Percentiles rank a stretch among this genome's conserved stretches.
Evolutionary conservation across 176 grass and related monocot species (phyloP).

Genomic region (Oryza punctata): DNA sequence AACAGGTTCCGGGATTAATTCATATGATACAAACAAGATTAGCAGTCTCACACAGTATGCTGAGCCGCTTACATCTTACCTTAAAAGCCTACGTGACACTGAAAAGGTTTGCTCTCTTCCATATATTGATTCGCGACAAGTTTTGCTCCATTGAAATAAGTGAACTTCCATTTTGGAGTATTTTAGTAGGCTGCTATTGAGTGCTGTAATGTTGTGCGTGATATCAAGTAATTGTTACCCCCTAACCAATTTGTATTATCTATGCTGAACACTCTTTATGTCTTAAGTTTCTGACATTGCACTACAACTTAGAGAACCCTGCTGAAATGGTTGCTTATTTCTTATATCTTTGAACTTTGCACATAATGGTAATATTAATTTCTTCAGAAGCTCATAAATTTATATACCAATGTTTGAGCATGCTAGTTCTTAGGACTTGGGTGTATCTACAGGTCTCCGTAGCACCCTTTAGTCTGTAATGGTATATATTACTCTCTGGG

Average conservation of each 20-base stretch:
- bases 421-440: neutral
- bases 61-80: constrained; percentile 76
- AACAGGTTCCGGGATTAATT: constrained; percentile 87
- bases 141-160: constrained; percentile 19
- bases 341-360: neutral
- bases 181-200: neutral
- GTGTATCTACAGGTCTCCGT: neutral
- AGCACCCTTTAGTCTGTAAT: neutral
- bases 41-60: constrained; percentile 76
- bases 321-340: neutral
- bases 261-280: neutral
- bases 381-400: neutral
- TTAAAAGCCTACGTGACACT: constrained; percentile 57
- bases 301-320: neutral
- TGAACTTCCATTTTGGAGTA: constrained; percentile 26
- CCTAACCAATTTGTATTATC: neutral
- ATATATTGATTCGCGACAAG: neutral
- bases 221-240: neutral
- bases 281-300: neutral
- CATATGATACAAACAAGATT: constrained; percentile 78
- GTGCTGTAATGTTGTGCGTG: neutral
- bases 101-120: constrained; percentile 73
- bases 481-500: neutral
- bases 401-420: neutral
- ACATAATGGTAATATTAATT: neutral